Conservation (phyloP, 2,329 filamentous ascomycete genomes). For the Cladosporium velox region DNA sequence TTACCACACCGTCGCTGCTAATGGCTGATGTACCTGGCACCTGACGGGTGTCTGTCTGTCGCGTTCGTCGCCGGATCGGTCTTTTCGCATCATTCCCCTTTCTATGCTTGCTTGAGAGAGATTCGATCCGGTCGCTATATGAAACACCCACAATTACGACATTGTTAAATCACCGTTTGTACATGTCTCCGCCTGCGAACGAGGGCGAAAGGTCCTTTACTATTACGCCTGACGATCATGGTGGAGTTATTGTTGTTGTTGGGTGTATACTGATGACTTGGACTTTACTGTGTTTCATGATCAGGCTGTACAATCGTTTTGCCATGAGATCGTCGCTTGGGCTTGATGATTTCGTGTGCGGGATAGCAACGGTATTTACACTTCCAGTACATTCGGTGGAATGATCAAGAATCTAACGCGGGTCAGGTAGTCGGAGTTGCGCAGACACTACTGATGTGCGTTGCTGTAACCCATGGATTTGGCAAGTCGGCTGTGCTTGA, state of each 20-base stretch:
- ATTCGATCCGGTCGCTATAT: background rate
- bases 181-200: background rate
- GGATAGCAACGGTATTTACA: slow-evolving; percentile 27
- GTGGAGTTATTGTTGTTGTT: slow-evolving; percentile 30
- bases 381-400: background rate
- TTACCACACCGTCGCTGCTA: background rate
- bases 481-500: slow-evolving; percentile 28
- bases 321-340: slow-evolving; percentile 30
- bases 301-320: slow-evolving; percentile 30
- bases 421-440: slow-evolving; percentile 27
- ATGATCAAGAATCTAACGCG: background rate
- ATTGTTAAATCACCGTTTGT: background rate
- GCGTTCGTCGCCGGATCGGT: background rate
- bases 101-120: background rate
- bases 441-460: slow-evolving; percentile 27
- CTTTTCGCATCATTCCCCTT: background rate
- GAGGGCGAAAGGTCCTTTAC: slow-evolving; percentile 29
- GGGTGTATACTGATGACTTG: slow-evolving; percentile 31
- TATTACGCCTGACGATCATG: slow-evolving; percentile 30
- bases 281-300: slow-evolving; percentile 30
- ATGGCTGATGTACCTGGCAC: slow-evolving; percentile 7
- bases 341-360: slow-evolving; percentile 29
- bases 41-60: slow-evolving; percentile 5
- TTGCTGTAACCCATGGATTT: slow-evolving; percentile 28
- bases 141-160: background rate